Evolutionary conservation across 352 stramenopile genomes (phyloP).

Genomic region (Phytophthora agathidicida): DNA sequence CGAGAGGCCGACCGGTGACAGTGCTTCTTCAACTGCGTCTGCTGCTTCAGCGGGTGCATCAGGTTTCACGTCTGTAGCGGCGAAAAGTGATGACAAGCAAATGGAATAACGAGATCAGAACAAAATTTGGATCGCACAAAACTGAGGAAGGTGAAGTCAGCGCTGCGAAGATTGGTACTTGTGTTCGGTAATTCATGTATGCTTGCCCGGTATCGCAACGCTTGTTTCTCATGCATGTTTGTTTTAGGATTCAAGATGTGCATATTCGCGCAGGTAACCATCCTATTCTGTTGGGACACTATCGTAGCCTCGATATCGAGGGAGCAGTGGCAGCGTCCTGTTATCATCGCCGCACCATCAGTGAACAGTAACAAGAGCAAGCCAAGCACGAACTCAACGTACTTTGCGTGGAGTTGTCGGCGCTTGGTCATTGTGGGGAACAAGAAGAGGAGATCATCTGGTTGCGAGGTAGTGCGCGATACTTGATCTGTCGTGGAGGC

Average conservation of each 20-base stretch:
- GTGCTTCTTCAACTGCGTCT: not conserved
- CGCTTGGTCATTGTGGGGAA: constrained; percentile 48
- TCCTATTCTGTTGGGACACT: constrained; percentile 13
- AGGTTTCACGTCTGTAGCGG: constrained; percentile 6
- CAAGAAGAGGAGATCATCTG: constrained; percentile 39
- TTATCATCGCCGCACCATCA: constrained; percentile 4
- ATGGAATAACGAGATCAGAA: constrained; percentile 28
- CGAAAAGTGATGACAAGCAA: constrained; percentile 24
- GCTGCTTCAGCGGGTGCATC: constrained; percentile 3
- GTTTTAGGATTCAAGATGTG: too few relatives aligned
- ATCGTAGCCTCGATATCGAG: constrained; percentile 37
- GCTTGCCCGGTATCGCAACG: constrained; percentile 21
- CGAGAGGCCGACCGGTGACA: constrained; percentile 5
- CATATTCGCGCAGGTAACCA: not conserved
- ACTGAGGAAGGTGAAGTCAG: constrained; percentile 25
- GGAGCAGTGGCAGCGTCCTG: constrained; percentile 38
- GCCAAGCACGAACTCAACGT: constrained; percentile 5
- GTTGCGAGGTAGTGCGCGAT: not conserved
- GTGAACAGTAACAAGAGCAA: constrained; percentile 3
- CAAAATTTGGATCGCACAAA: constrained; percentile 7
- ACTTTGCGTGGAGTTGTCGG: constrained; percentile 53
- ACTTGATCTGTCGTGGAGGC: not conserved
- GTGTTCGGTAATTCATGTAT: constrained; percentile 38
- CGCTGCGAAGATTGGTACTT: constrained; percentile 27
- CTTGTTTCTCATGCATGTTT: too few relatives aligned